Base-by-base conservation (phyloP, 139 green algal species). In the Chlorella ohadii region DNA sequence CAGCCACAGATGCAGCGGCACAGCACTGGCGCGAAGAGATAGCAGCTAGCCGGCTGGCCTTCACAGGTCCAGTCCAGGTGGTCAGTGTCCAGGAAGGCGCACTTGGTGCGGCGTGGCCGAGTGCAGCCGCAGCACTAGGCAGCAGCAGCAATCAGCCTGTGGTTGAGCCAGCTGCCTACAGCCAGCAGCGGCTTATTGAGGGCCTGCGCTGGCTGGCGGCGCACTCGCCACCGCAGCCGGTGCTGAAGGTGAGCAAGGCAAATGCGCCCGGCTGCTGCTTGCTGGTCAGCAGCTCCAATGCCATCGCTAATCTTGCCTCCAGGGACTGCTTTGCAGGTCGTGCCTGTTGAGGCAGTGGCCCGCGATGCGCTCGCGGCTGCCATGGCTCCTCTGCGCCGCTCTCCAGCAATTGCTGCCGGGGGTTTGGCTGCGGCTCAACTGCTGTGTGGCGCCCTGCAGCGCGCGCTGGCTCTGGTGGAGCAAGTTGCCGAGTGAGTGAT, bases 131-230 rank as follows among this genome's bases (percentile, higher is more conserved):
- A 56, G 33, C 47, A 36, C 56, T 56, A 56, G 75, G 56, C 34
- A 56, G 74, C 56, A 39, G 15, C 55, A 47, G n/a, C 72, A 17
- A 13, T 16, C 11, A 59, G 51, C 27, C 22, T 27, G 31, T 1
- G 16, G 19, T 23, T 33, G 19, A 23, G 44, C 41, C 63, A 22
- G 34, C 41, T 23, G 33, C 51, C 2, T 87, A 61, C 67, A 67
- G n/a, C 36, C 44, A 23, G n/a, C 77, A 75, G 31, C 57, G 51
- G 28, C 78, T 87, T 2, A 5, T 74, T 9, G 41, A 87, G 34
- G 83, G 83, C 20, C 25, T 87, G 56, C 55, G 64, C 28, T 87
- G 83, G 83, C 75, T 87, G 61, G 83, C 74, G 19, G 75, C 74
- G 3, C 41, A 70, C 25, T 31, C 74, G 1, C 83, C 83, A 33